These are phyloP conservation scores for Daedaleopsis sinensis DNA, from an alignment of 768 basidiomycete genomes.

Conservation along the genomic window DNA sequence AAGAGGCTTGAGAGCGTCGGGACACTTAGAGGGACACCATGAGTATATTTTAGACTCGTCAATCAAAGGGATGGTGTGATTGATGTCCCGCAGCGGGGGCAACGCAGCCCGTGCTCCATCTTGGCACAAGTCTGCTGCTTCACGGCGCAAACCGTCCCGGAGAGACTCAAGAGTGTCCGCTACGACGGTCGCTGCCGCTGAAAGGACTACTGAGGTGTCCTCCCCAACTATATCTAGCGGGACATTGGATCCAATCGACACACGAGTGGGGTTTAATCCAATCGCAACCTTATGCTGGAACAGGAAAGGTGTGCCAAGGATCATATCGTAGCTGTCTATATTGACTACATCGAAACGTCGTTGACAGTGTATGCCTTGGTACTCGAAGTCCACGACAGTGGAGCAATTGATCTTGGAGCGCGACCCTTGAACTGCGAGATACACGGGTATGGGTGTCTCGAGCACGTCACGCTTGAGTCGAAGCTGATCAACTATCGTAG, in stretches of 20 bases:
- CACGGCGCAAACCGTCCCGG: slow-evolving; percentile 7
- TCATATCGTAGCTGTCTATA: slow-evolving; percentile 30
- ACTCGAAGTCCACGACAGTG: slow-evolving; percentile 9
- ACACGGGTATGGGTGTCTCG: slow-evolving; percentile 28
- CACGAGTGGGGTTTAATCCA: slow-evolving; percentile 14
- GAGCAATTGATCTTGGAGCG: slow-evolving; percentile 26
- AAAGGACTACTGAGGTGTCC: slow-evolving; percentile 1
- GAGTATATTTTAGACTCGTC: slow-evolving; percentile 21
- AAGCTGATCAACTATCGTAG: slow-evolving; percentile 32
- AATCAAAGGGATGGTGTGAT: slow-evolving; percentile 25
- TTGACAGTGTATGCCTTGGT: slow-evolving; percentile 1
- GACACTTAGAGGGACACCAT: slow-evolving; percentile 24
- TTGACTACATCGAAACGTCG: slow-evolving; percentile 16
- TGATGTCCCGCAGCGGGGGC: slow-evolving; percentile 23
- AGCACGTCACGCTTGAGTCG: slow-evolving; percentile 13
- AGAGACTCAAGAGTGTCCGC: slow-evolving; percentile 16
- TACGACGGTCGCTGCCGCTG: slow-evolving; percentile 9
- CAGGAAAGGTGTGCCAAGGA: slow-evolving; percentile 33
- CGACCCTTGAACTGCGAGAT: slow-evolving; percentile 37
- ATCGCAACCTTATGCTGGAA: slow-evolving; percentile 20
- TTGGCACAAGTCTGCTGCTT: slow-evolving; percentile 19
- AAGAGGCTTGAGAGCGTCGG: slow-evolving; percentile 20
- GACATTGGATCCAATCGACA: neutral
- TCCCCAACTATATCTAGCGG: slow-evolving; percentile 10
- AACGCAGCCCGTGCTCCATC: slow-evolving; percentile 13